phyloP scores from a whole-genome alignment of 2,329 filamentous ascomycete species.

The Penicillium sp. region DNA sequence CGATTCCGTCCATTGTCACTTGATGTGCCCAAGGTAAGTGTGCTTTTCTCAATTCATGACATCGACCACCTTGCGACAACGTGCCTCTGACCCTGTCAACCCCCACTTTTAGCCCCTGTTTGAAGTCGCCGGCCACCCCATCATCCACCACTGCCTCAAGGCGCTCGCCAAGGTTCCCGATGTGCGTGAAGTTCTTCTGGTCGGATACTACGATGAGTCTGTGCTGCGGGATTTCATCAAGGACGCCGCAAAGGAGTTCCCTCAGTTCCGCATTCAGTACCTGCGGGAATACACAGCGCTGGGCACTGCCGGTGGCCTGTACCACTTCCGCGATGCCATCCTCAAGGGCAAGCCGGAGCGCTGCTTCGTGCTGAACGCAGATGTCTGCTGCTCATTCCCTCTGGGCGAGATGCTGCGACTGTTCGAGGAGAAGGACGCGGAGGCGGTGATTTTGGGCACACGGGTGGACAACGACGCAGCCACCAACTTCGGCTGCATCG shows the following conservation, averaged over 20 bases:
- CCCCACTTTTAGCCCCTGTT: slow-evolving; percentile 69
- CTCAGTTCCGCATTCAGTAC: slow-evolving; percentile 86
- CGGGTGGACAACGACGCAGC: slow-evolving; percentile 86
- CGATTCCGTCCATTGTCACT: slow-evolving; percentile 91
- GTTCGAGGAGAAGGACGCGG: slow-evolving; percentile 90
- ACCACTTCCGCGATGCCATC: slow-evolving; percentile 98
- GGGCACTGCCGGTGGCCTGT: slow-evolving; percentile 91
- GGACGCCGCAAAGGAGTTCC: slow-evolving; percentile 77
- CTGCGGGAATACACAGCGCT: slow-evolving; percentile 95
- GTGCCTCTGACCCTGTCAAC: not conserved
- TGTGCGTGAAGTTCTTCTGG: slow-evolving; percentile 93
- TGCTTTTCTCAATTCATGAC: slow-evolving; percentile 3
- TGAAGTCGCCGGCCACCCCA: slow-evolving; percentile 95
- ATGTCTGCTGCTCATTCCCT: slow-evolving; percentile 98
- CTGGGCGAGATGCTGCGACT: slow-evolving; percentile 91
- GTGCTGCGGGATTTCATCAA: slow-evolving; percentile 99
- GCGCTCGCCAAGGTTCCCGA: slow-evolving; percentile 85
- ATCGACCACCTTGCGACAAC: not conserved
- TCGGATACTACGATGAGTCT: slow-evolving; percentile 96
- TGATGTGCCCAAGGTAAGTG: slow-evolving; percentile 82
- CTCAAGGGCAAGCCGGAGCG: slow-evolving; percentile 91
- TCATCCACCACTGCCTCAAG: slow-evolving; percentile 95
- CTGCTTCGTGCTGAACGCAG: slow-evolving; percentile 95
- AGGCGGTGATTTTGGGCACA: slow-evolving; percentile 93
- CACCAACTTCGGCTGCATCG: slow-evolving; percentile 96